Base-by-base conservation (phyloP, 176 grass and related monocot species). In the Eremochloa ophiuroides region DNA sequence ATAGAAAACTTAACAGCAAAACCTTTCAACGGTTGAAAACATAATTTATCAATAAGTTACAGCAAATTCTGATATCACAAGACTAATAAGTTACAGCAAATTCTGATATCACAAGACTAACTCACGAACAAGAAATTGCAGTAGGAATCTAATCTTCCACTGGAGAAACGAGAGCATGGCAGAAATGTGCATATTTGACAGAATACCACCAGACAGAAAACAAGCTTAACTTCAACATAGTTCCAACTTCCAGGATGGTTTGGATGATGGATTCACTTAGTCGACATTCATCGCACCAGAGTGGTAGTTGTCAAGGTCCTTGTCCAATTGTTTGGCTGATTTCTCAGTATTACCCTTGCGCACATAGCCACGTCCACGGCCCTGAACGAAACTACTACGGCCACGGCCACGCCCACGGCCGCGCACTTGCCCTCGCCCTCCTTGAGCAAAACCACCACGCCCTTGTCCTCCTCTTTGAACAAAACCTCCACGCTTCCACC, bases 301-400 rank as follows among this genome's bases (percentile, higher is more conserved):
- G 67, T 95, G 91, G 83, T 95, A 99, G 73, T 26, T 93, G 25
- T 99, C 96, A 53, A 93, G 86, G 55, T 99, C 96, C 88, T 95
- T 95, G 75, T 99, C 96, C 83, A 95, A 82, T 30, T 99, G 86
- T 13, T 82, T 84, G 0, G 82, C 88, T 15, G 96, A 95, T 90
- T 93, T 99, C 11, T 64, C 80, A 11, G 51, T 43, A 56, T 69
- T 69, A 33, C 58, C 89, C 84, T 82, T 93, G 28, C 44, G 46
- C 59, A 83, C 90, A 26, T 86, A 91, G 20, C 83, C 94, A 72
- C 82, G 91, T 0, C 91, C 91, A 47, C 66, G 75, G 2, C 85
- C 87, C n/a, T 66, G 59, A 15, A 82, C 86, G 56, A 80, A 80
- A 62, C 77, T 81, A 16, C 64, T 78, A 18, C 41, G 46, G 4